phyloP scores from a whole-genome alignment of 192 early-diverging fungal species.

The Backusella morwellensis region DNA sequence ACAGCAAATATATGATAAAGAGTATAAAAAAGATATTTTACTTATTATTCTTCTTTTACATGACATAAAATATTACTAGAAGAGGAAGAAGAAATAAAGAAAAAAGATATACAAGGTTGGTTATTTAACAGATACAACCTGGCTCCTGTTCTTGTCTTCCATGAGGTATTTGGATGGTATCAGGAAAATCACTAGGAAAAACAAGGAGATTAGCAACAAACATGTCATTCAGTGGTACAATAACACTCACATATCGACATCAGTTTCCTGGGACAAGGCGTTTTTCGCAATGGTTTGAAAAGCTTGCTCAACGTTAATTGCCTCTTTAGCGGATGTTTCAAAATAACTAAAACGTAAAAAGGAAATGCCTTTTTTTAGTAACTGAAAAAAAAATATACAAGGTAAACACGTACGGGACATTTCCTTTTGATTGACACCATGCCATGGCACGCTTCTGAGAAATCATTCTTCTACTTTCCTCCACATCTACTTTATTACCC shows the following conservation, averaged over 20 bases:
- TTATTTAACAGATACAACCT: constrained; percentile 18
- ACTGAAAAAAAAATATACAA: not conserved
- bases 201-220: not conserved
- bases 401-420: constrained; percentile 61
- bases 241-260: constrained; percentile 70
- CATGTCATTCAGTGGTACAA: too few species aligned
- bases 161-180: constrained; percentile 27
- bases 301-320: constrained; percentile 96
- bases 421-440: constrained; percentile 96
- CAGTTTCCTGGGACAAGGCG: constrained; percentile 90
- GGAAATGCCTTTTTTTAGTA: constrained; percentile 7
- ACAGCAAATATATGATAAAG: not conserved
- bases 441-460: constrained; percentile 94
- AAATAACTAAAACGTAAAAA: constrained; percentile 65
- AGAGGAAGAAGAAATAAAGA: not conserved
- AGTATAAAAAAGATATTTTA: not conserved
- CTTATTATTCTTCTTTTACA: not conserved
- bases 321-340: constrained; percentile 98
- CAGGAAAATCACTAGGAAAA: constrained; percentile 23
- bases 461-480: constrained; percentile 89
- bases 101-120: not conserved
- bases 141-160: constrained; percentile 15
- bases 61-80: not conserved
- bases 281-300: constrained; percentile 96
- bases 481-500: constrained; percentile 98